Percentiles rank a stretch among this genome's conserved stretches.
These are phyloP conservation scores for Antrodiella citrinella DNA, from an alignment of 768 basidiomycete genomes.

Conservation along the genomic window DNA sequence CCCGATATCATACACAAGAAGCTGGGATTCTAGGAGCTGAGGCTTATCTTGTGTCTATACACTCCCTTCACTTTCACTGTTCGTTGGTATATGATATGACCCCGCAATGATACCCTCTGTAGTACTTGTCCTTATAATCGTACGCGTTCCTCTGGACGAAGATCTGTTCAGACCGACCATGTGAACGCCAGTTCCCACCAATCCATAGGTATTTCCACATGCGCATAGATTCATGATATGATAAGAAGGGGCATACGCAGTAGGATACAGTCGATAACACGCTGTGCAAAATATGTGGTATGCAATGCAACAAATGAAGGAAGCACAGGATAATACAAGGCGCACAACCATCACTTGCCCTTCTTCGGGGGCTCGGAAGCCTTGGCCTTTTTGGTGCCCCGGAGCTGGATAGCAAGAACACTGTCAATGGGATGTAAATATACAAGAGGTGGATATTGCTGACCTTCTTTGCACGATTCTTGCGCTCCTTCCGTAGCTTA, in stretches of 20 bases:
- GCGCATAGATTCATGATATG: slow-evolving; percentile 27
- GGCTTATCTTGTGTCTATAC: slow-evolving; percentile 8
- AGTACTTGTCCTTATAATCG: slow-evolving; percentile 3
- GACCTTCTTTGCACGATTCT: slow-evolving; percentile 99
- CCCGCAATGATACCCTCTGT: slow-evolving; percentile 6
- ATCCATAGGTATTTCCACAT: slow-evolving; percentile 16
- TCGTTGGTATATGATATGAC: slow-evolving; percentile 4
- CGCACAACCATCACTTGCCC: slow-evolving; percentile 59
- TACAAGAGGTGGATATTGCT: slow-evolving; percentile 12
- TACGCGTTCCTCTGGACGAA: too few species aligned
- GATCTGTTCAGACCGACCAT: too few species aligned
- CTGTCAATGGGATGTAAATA: not conserved
- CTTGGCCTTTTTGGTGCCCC: slow-evolving; percentile 94
- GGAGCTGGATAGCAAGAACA: slow-evolving; percentile 50
- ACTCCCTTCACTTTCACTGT: slow-evolving; percentile 3
- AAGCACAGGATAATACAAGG: slow-evolving; percentile 16
- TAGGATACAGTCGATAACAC: slow-evolving; percentile 32
- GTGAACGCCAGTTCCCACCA: too few species aligned
- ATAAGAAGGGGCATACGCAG: slow-evolving; percentile 28
- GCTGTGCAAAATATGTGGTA: slow-evolving; percentile 25
- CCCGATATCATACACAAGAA: slow-evolving; percentile 98
- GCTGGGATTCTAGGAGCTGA: slow-evolving; percentile 56
- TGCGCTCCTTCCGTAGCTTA: slow-evolving; percentile 98
- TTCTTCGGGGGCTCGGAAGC: slow-evolving; percentile 89
- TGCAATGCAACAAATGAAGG: slow-evolving; percentile 29